phyloP scores from a whole-genome alignment of 2,329 filamentous ascomycete species.

The Bertia moriformis region DNA sequence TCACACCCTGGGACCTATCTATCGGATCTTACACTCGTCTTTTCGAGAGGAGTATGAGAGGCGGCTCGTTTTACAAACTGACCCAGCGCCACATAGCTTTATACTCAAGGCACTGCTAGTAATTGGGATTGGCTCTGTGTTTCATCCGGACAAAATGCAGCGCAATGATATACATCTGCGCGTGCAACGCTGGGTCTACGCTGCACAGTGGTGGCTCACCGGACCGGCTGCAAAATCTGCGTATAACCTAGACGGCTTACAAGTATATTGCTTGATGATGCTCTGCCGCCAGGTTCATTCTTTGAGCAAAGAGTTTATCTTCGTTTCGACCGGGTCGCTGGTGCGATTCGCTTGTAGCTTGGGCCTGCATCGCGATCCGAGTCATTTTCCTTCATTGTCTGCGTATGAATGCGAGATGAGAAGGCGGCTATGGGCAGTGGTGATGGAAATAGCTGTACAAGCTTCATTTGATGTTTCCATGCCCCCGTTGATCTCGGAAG shows the following conservation, averaged over 20 bases:
- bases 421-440: background rate
- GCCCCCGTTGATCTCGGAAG: background rate
- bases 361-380: background rate
- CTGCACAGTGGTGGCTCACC: background rate
- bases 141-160: background rate
- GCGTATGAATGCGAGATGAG: background rate
- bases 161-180: background rate
- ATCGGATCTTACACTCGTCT: background rate
- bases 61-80: background rate
- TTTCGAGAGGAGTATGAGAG: background rate
- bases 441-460: background rate
- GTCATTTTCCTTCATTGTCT: background rate
- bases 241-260: background rate
- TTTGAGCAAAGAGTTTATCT: background rate
- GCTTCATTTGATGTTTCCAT: background rate
- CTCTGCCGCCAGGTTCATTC: background rate
- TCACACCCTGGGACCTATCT: background rate
- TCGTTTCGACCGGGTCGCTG: background rate
- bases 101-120: background rate
- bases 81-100: background rate
- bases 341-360: background rate
- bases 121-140: background rate
- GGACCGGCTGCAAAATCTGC: background rate
- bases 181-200: background rate
- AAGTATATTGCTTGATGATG: background rate